Base-by-base conservation (phyloP, 768 basidiomycete species). In the Neoboletus magnificus region DNA sequence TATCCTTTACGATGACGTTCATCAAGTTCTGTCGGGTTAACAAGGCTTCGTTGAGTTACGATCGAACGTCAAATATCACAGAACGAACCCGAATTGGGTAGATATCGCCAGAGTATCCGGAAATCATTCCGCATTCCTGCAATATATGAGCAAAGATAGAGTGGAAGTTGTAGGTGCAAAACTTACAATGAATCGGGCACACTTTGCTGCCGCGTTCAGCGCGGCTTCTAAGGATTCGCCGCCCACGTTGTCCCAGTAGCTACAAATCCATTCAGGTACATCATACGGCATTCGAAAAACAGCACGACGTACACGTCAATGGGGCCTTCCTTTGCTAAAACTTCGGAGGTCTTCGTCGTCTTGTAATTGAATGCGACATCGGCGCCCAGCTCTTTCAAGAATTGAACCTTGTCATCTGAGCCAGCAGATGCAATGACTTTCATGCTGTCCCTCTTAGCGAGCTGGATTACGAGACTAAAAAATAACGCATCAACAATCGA, bases 1-100 rank as follows among this genome's bases (percentile, higher is more conserved):
- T 68, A 20, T 74, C 73, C 59, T 78, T 77, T 10, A 7, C 5
- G 43, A 39, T 2, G 6, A 60, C 13, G 15, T 46, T 52, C 8
- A 49, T 11, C 51, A 54, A 27, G 35, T 50, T 54, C 52, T 54
- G 25, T 35, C 36, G 29, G 3, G 5, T 22, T 13, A 22, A 10
- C 10, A 32, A 3, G 11, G 4, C 5, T 25, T 22, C 22, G 1
- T 16, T 20, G 30, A 16, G 10, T 46, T 13, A 41, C 15, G 9
- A 22, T 30, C 29, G 7, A 41, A 33, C 8, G 20, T 35, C 25
- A 18, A 13, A 10, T 6, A 4, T 1, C 8, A 9, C 11, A 25
- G 30, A 46, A 47, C 32, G 15, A 16, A 23, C 46, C 22, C 32
- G 30, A 22, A 33, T 30, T 11, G 57, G 54, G 20, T 46, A 22